Conservation (phyloP, 2,329 filamentous ascomycete genomes). For the Thielaviopsis punctulata region DNA sequence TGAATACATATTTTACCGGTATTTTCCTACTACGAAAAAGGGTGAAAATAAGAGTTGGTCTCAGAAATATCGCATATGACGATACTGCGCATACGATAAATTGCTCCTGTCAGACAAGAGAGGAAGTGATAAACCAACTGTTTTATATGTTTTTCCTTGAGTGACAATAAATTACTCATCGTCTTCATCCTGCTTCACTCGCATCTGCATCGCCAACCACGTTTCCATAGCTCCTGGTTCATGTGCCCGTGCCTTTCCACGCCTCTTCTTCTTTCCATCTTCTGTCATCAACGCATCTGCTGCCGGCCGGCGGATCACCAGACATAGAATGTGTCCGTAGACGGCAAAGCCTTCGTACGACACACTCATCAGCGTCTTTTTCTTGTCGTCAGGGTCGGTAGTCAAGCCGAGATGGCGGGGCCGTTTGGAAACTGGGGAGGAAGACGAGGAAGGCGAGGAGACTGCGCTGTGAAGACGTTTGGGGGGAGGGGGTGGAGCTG, state of each 20-base stretch:
- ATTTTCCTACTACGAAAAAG: too few relatives aligned
- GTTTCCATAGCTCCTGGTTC: slow-evolving; percentile 65
- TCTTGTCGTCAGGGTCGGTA: slow-evolving; percentile 52
- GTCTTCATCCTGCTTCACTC: slow-evolving; percentile 17
- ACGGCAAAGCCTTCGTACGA: slow-evolving; percentile 93
- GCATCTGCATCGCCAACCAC: slow-evolving; percentile 70
- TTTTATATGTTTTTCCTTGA: too few relatives aligned
- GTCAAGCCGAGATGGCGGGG: slow-evolving; percentile 20
- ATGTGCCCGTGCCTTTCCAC: slow-evolving; percentile 24
- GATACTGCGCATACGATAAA: too few relatives aligned
- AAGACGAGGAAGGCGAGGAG: slow-evolving; percentile 16
- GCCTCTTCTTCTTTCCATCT: slow-evolving; percentile 14
- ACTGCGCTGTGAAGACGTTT: background rate
- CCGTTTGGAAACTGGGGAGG: slow-evolving; percentile 22
- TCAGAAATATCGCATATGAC: too few relatives aligned
- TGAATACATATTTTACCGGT: too few relatives aligned
- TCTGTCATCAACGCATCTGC: slow-evolving; percentile 16
- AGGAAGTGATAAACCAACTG: too few relatives aligned
- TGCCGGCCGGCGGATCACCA: slow-evolving; percentile 48
- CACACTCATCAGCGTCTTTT: slow-evolving; percentile 74
- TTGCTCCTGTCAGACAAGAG: too few relatives aligned
- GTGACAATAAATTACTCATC: too few relatives aligned
- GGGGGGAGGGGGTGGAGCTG: background rate
- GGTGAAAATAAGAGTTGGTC: background rate
- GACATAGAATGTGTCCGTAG: slow-evolving; percentile 78